Evolutionary conservation across 371 early-diverging fungal species (phyloP), one percentile per base, ranked within the genome.

Genomic region (Funneliformis caledonium): DNA sequence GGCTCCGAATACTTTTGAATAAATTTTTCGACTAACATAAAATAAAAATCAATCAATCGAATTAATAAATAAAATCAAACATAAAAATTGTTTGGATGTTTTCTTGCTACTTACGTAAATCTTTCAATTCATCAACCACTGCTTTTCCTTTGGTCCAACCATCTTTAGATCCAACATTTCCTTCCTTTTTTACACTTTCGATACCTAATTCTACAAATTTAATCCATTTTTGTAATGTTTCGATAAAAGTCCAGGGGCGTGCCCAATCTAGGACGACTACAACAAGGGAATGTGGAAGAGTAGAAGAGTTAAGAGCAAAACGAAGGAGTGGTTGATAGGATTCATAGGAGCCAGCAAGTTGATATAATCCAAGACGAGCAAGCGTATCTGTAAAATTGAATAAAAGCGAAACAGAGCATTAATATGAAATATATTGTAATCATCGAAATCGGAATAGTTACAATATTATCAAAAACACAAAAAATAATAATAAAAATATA

Each of bases 231-330:
- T 94, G 91, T 78, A 97, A 87, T 42, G 92, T 88, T 77, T 93
- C 92, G 82, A 97, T 83, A 84, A 97, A 97, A 59, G 85, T 87
- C 96, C 97, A 97, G 22, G 98, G 98, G 84, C 89, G 89, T 50
- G 93, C 89, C 98, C 98, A 98, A 85, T 97, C 97, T 74, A 98
- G 86, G 59, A 93, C 92, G 64, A 98, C 88, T 12, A 97, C 86
- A 2, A 93, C 93, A 12, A 92, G 86, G 2, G 93, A 86, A 83
- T 92, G 91, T 0, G 88, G 82, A 60, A 95, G 84, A 9, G 93
- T 90, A 42, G 91, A 88, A 26, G 90, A 84, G 80, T 89, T 90
- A 70, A 96, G 85, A n/a, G 94, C 94, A 82, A 94, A 93, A 76
- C 89, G 89, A 31, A 97, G 85, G 76, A 97, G 86, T 56, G 92